Conservation (phyloP, 108 stramenopile genomes). For the Asterionellopsis glacialis region DNA sequence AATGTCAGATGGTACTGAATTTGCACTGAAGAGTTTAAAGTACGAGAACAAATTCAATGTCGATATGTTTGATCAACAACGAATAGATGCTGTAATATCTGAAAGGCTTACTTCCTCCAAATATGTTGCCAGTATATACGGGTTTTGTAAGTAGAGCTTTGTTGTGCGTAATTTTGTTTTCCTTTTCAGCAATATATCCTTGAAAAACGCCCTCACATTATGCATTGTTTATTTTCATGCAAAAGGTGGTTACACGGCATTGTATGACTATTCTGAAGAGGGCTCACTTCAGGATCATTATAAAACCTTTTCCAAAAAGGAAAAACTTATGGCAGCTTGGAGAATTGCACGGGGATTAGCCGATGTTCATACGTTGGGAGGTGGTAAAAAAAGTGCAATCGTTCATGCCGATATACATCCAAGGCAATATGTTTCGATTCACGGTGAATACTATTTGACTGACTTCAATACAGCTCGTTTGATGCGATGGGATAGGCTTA, state of each 20-base stretch:
- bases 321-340: background rate
- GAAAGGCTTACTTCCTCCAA: conserved; percentile 50
- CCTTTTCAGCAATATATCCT: too few relatives aligned
- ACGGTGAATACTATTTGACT: background rate
- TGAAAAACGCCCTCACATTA: too few relatives aligned
- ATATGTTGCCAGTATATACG: conserved; percentile 60
- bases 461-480: conserved; percentile 6
- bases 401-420: background rate
- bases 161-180: too few relatives aligned
- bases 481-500: background rate
- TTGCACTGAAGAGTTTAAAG: background rate
- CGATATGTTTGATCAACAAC: background rate
- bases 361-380: conserved; percentile 3
- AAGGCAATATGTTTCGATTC: background rate
- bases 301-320: background rate
- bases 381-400: background rate
- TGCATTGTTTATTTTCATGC: background rate
- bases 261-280: background rate
- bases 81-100: conserved; percentile 66
- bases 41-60: background rate
- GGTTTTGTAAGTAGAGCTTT: background rate
- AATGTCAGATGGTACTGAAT: background rate
- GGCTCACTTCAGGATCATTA: background rate
- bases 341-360: background rate
- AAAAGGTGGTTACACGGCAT: background rate